Evolutionary conservation across 371 early-diverging fungal genomes (phyloP), one percentile per base, ranked within the genome.

Genomic region (Mycotypha africana): DNA sequence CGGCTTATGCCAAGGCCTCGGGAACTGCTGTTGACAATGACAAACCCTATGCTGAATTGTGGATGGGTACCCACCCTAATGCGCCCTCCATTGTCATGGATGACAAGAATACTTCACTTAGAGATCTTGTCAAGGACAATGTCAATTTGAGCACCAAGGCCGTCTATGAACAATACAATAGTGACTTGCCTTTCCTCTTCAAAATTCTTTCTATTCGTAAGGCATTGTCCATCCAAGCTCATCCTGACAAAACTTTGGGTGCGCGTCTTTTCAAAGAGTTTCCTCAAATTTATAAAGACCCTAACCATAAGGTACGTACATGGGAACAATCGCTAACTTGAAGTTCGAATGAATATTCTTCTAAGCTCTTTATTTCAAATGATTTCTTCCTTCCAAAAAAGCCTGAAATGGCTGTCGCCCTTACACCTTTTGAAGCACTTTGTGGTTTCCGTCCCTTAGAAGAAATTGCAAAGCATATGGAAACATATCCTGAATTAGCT

Each of bases 61-160:
- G 96, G 98, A 95, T 96, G 95, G 97, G 97, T 21, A 96, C 96
- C 4, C 98, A 98, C 65, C 90, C 92, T 7, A 95, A 86, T 66
- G 96, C 86, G 1, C 95, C 95, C 2, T 91, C 93, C 5, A 48
- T 50, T 15, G 43, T 78, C 37, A 42, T 67, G 46, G 53, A 69
- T 32, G 54, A 53, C 22, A 59, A 68, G 26, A 50, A 67, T 7
- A 62, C 59, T 1, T 74, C 83, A 9, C 76, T 90, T 22, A 76
- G 78, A 47, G 58, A 68, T 4, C 58, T 81, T 24, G 58, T 85
- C 38, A 54, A 65, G 19, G 49, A 67, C 22, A 47, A 77, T 30
- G 74, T 73, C 0, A 54, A 60, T 10, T 59, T 81, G 3, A 70
- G 86, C 38, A 81, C 76, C 2, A 45, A 65, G 19, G 47, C 54